Conservation (phyloP, 495 filamentous ascomycete species). For the Penicillium subrubescens region DNA sequence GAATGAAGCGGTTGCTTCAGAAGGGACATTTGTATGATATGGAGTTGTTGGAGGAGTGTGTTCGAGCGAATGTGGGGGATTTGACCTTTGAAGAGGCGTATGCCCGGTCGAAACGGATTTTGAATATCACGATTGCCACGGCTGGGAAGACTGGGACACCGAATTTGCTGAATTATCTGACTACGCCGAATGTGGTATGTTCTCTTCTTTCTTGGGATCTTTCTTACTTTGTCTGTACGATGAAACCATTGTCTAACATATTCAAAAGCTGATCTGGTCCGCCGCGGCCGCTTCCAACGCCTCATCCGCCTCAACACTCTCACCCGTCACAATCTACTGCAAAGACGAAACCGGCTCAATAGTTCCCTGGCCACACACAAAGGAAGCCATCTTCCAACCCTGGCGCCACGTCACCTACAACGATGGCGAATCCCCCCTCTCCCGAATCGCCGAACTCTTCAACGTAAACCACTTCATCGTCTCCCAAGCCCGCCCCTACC, state of each 20-base stretch:
- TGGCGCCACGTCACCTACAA: constrained; percentile 69
- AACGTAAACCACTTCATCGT: constrained; percentile 99
- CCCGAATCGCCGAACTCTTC: constrained; percentile 86
- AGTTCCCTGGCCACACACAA: constrained; percentile 73
- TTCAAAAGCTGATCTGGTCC: constrained; percentile 77
- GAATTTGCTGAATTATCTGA: constrained; percentile 88
- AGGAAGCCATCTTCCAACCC: constrained; percentile 66
- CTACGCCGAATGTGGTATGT: constrained; percentile 89
- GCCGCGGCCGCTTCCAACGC: constrained; percentile 92
- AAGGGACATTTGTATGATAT: constrained; percentile 87
- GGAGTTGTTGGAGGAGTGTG: constrained; percentile 79
- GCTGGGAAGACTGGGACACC: constrained; percentile 74
- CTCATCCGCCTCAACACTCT: constrained; percentile 61
- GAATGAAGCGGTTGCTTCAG: constrained; percentile 63
- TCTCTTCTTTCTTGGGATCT: background rate
- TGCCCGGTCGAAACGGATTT: constrained; percentile 76
- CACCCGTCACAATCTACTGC: constrained; percentile 73
- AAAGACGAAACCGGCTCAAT: constrained; percentile 80
- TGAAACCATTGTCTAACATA: background rate
- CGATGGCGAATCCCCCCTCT: constrained; percentile 78
- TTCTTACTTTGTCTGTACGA: background rate
- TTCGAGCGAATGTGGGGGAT: constrained; percentile 82
- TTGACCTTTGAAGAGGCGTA: constrained; percentile 96
- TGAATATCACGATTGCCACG: constrained; percentile 90
- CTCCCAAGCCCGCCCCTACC: constrained; percentile 91